Base-by-base conservation (phyloP, 495 filamentous ascomycete species). In the Amniculicola lignicola region DNA sequence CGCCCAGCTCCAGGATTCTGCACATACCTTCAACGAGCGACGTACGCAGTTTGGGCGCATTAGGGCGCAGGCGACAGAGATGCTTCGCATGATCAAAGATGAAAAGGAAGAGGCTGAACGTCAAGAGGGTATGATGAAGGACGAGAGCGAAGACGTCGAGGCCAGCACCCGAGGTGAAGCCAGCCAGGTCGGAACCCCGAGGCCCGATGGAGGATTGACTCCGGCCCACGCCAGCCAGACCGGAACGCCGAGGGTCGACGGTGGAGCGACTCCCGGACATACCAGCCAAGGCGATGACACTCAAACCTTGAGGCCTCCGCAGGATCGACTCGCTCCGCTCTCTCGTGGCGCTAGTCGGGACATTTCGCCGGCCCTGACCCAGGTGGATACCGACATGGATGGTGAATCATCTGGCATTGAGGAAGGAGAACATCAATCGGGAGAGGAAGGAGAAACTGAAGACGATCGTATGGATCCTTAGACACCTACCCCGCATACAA, bases 21-120 rank as follows among this genome's bases (percentile, higher is more conserved):
- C 82, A 9, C 76, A 75, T 43, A 95, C 89, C 3, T 97, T 92
- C 92, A 73, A 79, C 15, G 89, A 95, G 68, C 77, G 94, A 28
- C 72, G 90, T 35, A 86, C 87, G 63, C 90, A 95, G 71, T 98
- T 97, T 70, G 87, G 85, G 11, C 77, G 82, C 59, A 93, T 98
- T 66, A 87, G 96, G 53, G 89, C 90, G 33, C 91, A 97, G 75
- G 87, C 90, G 3, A 87, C 86, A 82, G 78, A 88, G 56, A 77
- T 97, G 61, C 77, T 90, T 42, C 80, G 85, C 27, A 73, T 95
- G 63, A 97, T 98, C 61, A 82, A 89, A 36, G 90, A 96, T 70
- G 90, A 96, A 75, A 96, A 96, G 70, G 93, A 97, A 68, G 93
- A 96, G 72, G 65, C 65, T 12, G 83, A 85, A 66, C 69, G 81